Evolutionary conservation across 208 protist species (phyloP), one percentile per base, ranked within the genome.

Genomic region (Trypanosomatidae sp.): DNA sequence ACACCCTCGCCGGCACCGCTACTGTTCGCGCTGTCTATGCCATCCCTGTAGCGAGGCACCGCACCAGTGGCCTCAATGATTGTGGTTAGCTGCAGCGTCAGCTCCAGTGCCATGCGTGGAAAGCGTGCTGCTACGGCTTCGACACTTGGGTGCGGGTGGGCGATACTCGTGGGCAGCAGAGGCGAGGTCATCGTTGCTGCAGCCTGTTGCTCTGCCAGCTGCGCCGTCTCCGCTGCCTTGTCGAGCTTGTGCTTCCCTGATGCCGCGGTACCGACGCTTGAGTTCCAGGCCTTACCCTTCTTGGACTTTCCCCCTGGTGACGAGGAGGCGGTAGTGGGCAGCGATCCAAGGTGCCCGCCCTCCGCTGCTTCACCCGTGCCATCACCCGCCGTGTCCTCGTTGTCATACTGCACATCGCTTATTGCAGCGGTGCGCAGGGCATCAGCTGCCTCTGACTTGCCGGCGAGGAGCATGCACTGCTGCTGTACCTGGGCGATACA

Each of bases 61-160:
- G 41, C 75, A 0, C 69, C 75, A 13, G 69, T 53, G 1, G 69
- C 50, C 47, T 80, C 75, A 13, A 74, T 68, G 22, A 70, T 62
- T 0, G 65, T 52, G 25, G 58, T 62, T n/a, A 74, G 25, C 30
- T 80, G 41, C 65, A 80, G 47, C 25, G 59, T 25, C 33, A 80
- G 7, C 50, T 74, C 64, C 64, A 78, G 65, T 9, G 80, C 66
- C 33, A 84, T 62, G 55, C 79, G 69, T 10, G 70, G 74, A 53
- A 87, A 82, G 49, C 74, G 80, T 33, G 25, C 46, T 0, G 59
- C 59, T 56, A 84, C 74, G 66, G 81, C 73, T 43, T 56, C 56
- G 39, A 86, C 87, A 12, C 81, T 84, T 19, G 75, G 69, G 56
- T 77, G 71, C 13, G 39, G 62, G 72, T 81, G 71, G 1, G 71